Evolutionary conservation across 1,284 basidiomycete species (phyloP), one percentile per base, ranked within the genome.

Genomic region (Ceratobasidium sp.): DNA sequence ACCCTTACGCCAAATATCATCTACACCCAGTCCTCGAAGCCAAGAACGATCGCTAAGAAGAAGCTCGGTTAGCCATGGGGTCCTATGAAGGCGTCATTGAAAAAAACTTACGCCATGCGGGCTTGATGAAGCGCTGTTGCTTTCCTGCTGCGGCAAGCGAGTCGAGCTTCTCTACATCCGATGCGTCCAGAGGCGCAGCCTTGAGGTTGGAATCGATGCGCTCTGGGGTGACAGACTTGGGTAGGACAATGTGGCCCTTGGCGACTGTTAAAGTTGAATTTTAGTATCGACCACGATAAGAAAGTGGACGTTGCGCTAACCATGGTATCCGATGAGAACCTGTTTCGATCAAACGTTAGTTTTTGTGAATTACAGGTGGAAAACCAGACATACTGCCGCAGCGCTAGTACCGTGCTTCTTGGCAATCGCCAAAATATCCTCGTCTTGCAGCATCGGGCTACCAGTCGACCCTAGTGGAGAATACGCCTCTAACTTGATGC

Each of bases 381-480:
- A 30, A 39, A 39, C 21, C 16, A 62, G 16, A 59, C 67, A 26
- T 70, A 93, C 83, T 73, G 91, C 89, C 1, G 89, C 83, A 1
- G 87, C 83, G 48, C 85, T 81, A 43, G 90, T 80, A 4, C 80
- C 80, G 79, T 92, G 84, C 79, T 88, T 89, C 74, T 84, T 78
- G 3, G 91, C 92, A 71, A 94, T 85, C 74, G 84, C 83, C n/a
- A 82, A 75, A 16, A 92, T 87, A 18, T 85, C 85, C 64, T 89
- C 85, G 78, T 96, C 93, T 18, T 80, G 80, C 70, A 93, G 81
- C n/a, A 96, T 81, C 1, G 92, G 91, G 2, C 86, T 85, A 76
- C 85, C 84, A 6, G 88, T 87, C 21, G 91, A 92, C 4, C 93
- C 93, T 34, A 95, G 85, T 2, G 94, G 94, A 9, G 91, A 93